Base-by-base conservation (phyloP, 495 filamentous ascomycete species). In the Aspergillus heteromorphus region DNA sequence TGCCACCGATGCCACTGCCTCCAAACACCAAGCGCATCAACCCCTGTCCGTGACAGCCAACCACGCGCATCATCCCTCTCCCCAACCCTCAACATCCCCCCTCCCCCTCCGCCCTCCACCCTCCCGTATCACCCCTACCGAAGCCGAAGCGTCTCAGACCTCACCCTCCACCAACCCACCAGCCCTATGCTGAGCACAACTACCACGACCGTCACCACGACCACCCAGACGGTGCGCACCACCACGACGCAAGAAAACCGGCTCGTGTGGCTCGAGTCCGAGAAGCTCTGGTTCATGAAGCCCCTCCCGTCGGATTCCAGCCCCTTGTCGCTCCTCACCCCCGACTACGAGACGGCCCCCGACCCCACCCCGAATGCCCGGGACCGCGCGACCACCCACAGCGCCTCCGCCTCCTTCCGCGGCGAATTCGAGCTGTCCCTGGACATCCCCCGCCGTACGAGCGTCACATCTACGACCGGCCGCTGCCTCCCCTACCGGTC, bases 201-300 rank as follows among this genome's bases (percentile, higher is more conserved):
- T 4, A 36, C 31, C 16, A 21, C 29, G 4, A 21, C 51, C 11
- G 31, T 14, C 17, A n/a, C 30, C 25, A 20, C 25, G 2, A 20
- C 51, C 4, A 21, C 21, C 23, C 30, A 43, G 20, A 18, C 20
- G n/a, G n/a, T 42, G 36, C 34, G 6, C 21, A 9, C 14, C 18
- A n/a, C 48, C 38, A 18, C 45, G 52, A 38, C 45, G 45, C 7
- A 51, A 41, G 19, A 51, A 6, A 53, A 59, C 3, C 59, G 57
- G 4, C 59, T 65, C 17, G 51, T 65, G 27, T 65, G 62, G 62
- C 48, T 62, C 5, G 62, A 65, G 14, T 47, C 40, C 19, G 59
- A 62, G 43, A 54, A 53, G 20, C 55, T 58, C 29, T 65, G 62
- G 62, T 56, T 62, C 48, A 18, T 57, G 21, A 53, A 47, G 31